Base-by-base conservation (phyloP, 257 asterid genomes). In the Leonotis leonurus region DNA sequence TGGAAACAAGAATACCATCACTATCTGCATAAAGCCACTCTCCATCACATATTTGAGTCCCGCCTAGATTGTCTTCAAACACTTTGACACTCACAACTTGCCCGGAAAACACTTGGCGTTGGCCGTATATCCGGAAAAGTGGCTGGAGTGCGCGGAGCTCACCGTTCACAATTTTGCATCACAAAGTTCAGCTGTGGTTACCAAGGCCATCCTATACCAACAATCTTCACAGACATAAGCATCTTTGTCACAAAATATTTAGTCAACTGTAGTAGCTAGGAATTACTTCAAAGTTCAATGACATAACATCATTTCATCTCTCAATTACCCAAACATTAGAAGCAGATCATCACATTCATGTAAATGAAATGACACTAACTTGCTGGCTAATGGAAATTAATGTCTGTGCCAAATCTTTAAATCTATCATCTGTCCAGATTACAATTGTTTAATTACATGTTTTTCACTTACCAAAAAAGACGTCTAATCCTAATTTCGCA, bases 171-270 rank as follows among this genome's bases (percentile, higher is more conserved):
- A 77, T 74, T 77, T 77, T 48, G 86, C 77, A 13, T 80, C 86
- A 59, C 81, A 80, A n/a, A 77, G 74, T 66, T 80, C 86, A 9
- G 86, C 81, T 10, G 81, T 77, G n/a, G 86, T 80, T 26, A 74
- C 77, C 52, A 80, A 63, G 32, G 86, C 81, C 86, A 77, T 80
- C 71, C 70, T 71, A 60, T 69, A 65, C 36, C 26, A 43, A 54
- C 17, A 35, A 56, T 60, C 60, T 72, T 65, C 62, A 54, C n/a
- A 21, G 10, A 50, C 43, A 57, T 16, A 6, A 32, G 9, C 57
- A 40, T 37, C 3, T 11, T 54, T 14, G 37, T 27, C 40, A 26
- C n/a, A 10, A 17, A 10, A 18, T 22, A 13, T 39, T 39, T 14
- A 16, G 13, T 32, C 26, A 18, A 26, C 6, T 13, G n/a, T n/a